These are phyloP conservation scores for Suillus americanus DNA, from an alignment of 768 basidiomycete species.

Conservation along the genomic window DNA sequence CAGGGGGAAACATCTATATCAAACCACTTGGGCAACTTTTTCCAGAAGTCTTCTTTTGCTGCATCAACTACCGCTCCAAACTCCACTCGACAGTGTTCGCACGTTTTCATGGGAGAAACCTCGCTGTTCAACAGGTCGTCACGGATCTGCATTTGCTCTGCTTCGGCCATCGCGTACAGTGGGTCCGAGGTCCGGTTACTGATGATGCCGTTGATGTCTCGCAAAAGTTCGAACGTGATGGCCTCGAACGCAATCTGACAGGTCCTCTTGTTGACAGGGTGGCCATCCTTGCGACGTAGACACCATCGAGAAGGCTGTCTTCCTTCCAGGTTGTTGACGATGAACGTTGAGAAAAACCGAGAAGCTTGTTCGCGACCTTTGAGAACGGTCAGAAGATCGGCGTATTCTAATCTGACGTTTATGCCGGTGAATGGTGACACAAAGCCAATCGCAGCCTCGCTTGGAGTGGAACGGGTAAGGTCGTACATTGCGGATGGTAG, in stretches of 20 bases:
- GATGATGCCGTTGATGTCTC: constrained; percentile 69
- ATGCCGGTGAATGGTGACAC: constrained; percentile 38
- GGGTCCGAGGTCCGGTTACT: constrained; percentile 69
- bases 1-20: constrained; percentile 47
- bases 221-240: constrained; percentile 71
- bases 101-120: constrained; percentile 50
- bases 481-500: constrained; percentile 81
- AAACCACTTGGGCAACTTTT: constrained; percentile 64
- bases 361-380: constrained; percentile 72
- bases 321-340: constrained; percentile 72
- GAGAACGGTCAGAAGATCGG: constrained; percentile 59
- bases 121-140: constrained; percentile 44
- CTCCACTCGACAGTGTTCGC: constrained; percentile 63
- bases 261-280: constrained; percentile 45
- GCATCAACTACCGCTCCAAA: constrained; percentile 60
- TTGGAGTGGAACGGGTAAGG: constrained; percentile 66
- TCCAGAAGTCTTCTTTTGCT: constrained; percentile 66
- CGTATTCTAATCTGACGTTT: constrained; percentile 40
- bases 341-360: constrained; percentile 75
- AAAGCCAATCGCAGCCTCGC: constrained; percentile 56
- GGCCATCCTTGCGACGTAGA: constrained; percentile 45
- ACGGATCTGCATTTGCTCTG: constrained; percentile 63
- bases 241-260: constrained; percentile 75
- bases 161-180: constrained; percentile 66
- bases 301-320: constrained; percentile 52